A percentile compares a stretch with the other conserved stretches of the same genome.
Conservation (phyloP, 768 basidiomycete genomes). For the Boletales sp. region DNA sequence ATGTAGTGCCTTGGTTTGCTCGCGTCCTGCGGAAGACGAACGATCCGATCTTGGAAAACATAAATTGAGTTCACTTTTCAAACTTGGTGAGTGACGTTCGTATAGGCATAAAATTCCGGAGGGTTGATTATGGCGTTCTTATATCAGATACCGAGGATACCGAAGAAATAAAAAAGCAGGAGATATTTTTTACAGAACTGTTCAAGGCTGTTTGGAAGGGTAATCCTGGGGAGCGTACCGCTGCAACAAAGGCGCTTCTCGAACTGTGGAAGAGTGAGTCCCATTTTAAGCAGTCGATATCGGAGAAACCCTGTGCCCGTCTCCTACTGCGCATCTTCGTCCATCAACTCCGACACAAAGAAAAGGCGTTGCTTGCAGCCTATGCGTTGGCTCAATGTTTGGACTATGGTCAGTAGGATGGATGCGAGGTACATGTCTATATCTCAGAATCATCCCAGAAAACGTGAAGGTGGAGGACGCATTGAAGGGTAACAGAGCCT, state of each 20-base stretch:
- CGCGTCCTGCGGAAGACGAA: too few species aligned
- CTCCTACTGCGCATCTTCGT: conserved; percentile 13
- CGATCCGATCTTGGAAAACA: too few species aligned
- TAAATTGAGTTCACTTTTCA: not conserved
- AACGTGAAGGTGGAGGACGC: not conserved
- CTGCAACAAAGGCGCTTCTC: conserved; percentile 19
- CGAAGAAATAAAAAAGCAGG: not conserved
- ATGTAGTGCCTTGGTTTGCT: too few species aligned
- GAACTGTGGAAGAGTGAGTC: conserved; percentile 17
- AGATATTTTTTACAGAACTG: conserved; percentile 9
- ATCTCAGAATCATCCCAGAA: not conserved
- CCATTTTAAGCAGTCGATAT: too few species aligned
- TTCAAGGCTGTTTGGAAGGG: not conserved
- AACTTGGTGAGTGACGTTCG: not conserved
- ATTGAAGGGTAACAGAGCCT: not conserved
- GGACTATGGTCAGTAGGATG: not conserved
- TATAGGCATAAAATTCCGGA: not conserved
- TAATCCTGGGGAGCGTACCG: conserved; percentile 13
- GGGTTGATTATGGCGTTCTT: not conserved
- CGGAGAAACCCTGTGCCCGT: not conserved
- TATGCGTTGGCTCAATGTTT: conserved; percentile 9
- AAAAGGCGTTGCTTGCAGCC: conserved; percentile 16
- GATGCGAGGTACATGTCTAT: too few species aligned
- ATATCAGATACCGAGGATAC: conserved; percentile 4
- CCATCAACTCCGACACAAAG: conserved; percentile 10